phyloP scores from a whole-genome alignment of 306 rosid genomes.

The Cicer cuneatum region DNA sequence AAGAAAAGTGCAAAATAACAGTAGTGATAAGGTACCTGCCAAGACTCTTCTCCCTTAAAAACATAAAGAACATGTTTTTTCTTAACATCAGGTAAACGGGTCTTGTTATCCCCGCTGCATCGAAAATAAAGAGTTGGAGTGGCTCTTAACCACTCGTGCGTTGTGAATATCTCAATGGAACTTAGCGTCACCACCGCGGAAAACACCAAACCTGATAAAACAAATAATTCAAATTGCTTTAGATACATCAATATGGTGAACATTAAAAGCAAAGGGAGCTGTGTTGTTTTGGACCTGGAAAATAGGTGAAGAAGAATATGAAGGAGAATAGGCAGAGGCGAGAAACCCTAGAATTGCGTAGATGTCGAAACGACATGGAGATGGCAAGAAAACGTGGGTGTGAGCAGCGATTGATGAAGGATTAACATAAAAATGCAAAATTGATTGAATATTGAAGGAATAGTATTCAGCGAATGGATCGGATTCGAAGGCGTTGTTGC shows the following conservation, averaged over 20 bases:
- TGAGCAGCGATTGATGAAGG: neutral
- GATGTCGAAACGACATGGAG: constrained; percentile 62
- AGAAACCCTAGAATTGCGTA: constrained; percentile 43
- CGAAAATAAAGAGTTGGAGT: constrained; percentile 75
- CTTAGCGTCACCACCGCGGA: constrained; percentile 72
- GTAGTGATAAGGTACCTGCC: constrained; percentile 69
- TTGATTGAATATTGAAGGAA: neutral
- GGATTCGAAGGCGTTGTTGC: neutral
- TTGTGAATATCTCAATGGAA: constrained; percentile 71
- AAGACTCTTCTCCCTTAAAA: constrained; percentile 89
- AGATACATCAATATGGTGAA: neutral
- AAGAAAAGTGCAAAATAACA: neutral
- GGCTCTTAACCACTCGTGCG: constrained; percentile 67
- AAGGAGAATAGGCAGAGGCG: constrained; percentile 46
- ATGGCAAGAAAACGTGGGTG: constrained; percentile 40
- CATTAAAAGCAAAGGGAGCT: neutral
- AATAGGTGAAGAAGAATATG: constrained; percentile 52
- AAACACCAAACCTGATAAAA: constrained; percentile 54
- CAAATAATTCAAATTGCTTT: no score
- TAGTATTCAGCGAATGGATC: constrained; percentile 4
- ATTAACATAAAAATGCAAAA: neutral
- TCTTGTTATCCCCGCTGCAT: constrained; percentile 73
- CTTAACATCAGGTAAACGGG: constrained; percentile 73
- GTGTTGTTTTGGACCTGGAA: constrained; percentile 6
- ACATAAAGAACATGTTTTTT: constrained; percentile 54